A percentile compares a stretch with the other conserved stretches of the same genome.
Evolutionary conservation across 1,284 basidiomycete genomes (phyloP).

Genomic region (Cutaneotrichosporon mucoides): DNA sequence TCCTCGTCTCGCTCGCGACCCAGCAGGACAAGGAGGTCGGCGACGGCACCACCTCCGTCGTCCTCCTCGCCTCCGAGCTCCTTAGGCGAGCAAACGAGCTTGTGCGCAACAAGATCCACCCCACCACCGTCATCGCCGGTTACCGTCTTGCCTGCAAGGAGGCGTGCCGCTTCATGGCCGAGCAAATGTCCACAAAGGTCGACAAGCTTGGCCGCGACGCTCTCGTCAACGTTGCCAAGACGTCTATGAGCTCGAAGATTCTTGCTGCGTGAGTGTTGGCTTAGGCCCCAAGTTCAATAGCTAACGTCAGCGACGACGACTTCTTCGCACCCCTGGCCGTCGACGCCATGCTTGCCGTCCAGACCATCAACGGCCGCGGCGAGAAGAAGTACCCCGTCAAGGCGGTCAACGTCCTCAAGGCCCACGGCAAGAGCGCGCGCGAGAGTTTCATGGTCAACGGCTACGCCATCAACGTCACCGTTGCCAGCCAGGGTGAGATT

Average conservation of each 20-base stretch:
- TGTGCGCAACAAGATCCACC: constrained; percentile 97
- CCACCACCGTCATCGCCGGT: constrained; percentile 98
- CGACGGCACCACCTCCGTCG: constrained; percentile 98
- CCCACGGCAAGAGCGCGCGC: constrained; percentile 91
- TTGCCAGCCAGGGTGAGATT: constrained; percentile 86
- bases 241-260: constrained; percentile 98
- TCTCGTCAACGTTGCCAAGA: constrained; percentile 95
- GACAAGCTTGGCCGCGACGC: constrained; percentile 87
- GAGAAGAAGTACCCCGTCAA: constrained; percentile 99
- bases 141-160: constrained; percentile 93
- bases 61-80: constrained; percentile 94
- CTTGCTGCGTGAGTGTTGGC: constrained; percentile 74
- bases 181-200: constrained; percentile 93
- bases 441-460: constrained; percentile 95
- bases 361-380: constrained; percentile 87
- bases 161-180: constrained; percentile 97
- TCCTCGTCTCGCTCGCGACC: constrained; percentile 96
- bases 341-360: constrained; percentile 97
- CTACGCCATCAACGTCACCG: constrained; percentile 98
- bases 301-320: constrained; percentile 76
- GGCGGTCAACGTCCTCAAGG: constrained; percentile 99
- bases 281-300: background rate
- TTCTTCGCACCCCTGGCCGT: constrained; percentile 98
- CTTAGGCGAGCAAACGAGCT: constrained; percentile 94
- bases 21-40: constrained; percentile 99